Percentiles rank a stretch among this genome's conserved stretches.
Evolutionary conservation across 2,329 filamentous ascomycete species (phyloP).

Genomic region (Aspergillus ochraceoroseus): DNA sequence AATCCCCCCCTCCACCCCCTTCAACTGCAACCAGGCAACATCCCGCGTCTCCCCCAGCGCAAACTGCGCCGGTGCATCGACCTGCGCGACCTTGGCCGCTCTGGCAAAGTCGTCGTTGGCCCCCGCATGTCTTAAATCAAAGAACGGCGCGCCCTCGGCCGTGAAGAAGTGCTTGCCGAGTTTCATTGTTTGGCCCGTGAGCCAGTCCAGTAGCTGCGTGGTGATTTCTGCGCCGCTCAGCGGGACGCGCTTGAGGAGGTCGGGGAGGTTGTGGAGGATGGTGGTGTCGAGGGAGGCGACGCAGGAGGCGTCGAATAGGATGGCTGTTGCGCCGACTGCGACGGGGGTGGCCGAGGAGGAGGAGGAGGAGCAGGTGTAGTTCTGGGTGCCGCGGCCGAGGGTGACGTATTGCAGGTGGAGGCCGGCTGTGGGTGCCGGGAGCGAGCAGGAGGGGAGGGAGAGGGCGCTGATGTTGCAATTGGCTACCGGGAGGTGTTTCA

Average conservation of each 20-base stretch:
- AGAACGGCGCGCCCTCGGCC: constrained; percentile 25
- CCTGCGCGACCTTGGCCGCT: constrained; percentile 26
- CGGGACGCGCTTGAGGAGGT: constrained; percentile 20
- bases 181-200: constrained; percentile 21
- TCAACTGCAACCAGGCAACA: constrained; percentile 36
- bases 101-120: constrained; percentile 24
- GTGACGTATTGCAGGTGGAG: constrained; percentile 43
- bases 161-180: constrained; percentile 40
- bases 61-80: constrained; percentile 22
- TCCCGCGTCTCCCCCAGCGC: constrained; percentile 15
- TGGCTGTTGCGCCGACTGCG: constrained; percentile 45
- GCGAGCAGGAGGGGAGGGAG: constrained; percentile 18
- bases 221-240: constrained; percentile 29
- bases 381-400: constrained; percentile 48
- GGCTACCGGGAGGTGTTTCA: constrained; percentile 6
- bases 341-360: constrained; percentile 28
- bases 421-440: constrained; percentile 29
- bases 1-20: constrained; percentile 30
- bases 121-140: constrained; percentile 30
- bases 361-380: constrained; percentile 45
- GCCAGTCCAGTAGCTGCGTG: constrained; percentile 18
- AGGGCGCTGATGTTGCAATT: constrained; percentile 24
- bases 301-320: constrained; percentile 44
- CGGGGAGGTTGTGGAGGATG: constrained; percentile 29
- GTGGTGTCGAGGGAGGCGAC: constrained; percentile 23